phyloP scores from a whole-genome alignment of 331 rosid genomes.

The Pyrus hybrid region DNA sequence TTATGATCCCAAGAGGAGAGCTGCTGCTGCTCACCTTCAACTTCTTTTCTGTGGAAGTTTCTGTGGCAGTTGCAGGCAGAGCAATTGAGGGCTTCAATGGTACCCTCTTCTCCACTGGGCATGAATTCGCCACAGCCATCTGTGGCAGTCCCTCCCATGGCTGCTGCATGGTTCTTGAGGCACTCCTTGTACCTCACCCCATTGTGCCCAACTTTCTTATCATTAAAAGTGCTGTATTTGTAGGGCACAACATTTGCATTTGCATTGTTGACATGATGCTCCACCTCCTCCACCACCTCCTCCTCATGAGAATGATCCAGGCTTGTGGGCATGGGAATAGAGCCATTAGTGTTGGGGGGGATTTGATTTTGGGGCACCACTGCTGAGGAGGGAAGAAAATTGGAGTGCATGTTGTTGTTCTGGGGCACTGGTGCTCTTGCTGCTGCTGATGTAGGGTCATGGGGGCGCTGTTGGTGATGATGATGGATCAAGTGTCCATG shows the following conservation, averaged over 20 bases:
- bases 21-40: conserved; percentile 32
- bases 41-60: conserved; percentile 78
- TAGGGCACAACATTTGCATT: background rate
- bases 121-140: conserved; percentile 95
- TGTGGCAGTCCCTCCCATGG: conserved; percentile 82
- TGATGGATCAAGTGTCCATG: conserved; percentile 46
- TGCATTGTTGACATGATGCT: background rate
- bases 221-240: background rate
- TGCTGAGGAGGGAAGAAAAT: conserved; percentile 25
- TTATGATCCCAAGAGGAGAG: conserved; percentile 11
- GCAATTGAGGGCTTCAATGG: conserved; percentile 66
- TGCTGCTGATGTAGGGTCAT: conserved; percentile 4
- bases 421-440: conserved; percentile 10
- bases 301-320: background rate
- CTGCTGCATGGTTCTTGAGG: conserved; percentile 81
- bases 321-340: conserved; percentile 13
- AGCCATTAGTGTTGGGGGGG: conserved; percentile 29
- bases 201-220: background rate
- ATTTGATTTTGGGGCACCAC: conserved; percentile 8
- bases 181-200: conserved; percentile 55
- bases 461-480: conserved; percentile 7
- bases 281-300: background rate
- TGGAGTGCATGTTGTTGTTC: conserved; percentile 2
- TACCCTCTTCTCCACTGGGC: conserved; percentile 73
- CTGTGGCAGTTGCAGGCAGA: conserved; percentile 86